These are phyloP conservation scores for Mortierella sp. DNA, from an alignment of 371 early-diverging fungal species.

Conservation along the genomic window DNA sequence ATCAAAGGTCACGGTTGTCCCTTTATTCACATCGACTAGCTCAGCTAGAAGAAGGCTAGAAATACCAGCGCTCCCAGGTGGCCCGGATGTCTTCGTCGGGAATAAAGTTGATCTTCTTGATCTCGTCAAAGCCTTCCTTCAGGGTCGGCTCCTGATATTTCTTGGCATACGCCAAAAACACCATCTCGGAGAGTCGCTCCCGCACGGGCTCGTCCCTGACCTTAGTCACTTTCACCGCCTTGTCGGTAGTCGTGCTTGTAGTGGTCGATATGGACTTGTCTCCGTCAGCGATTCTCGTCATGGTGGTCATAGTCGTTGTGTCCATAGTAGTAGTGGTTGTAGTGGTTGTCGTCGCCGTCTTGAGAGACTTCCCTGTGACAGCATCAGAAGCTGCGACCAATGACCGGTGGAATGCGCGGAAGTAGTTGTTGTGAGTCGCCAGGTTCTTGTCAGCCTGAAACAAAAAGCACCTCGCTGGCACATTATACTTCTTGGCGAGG, in stretches of 20 bases:
- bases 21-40: background rate
- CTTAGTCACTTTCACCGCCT: slow-evolving; percentile 21
- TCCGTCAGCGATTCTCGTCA: background rate
- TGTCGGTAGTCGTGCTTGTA: slow-evolving; percentile 1
- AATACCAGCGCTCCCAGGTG: slow-evolving; percentile 54
- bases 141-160: slow-evolving; percentile 66
- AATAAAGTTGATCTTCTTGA: slow-evolving; percentile 74
- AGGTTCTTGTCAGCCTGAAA: slow-evolving; percentile 74
- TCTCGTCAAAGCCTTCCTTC: slow-evolving; percentile 75
- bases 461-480: slow-evolving; percentile 77
- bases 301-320: slow-evolving; percentile 10
- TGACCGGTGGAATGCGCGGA: slow-evolving; percentile 63
- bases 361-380: slow-evolving; percentile 12
- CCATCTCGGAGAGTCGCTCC: slow-evolving; percentile 68
- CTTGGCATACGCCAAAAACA: slow-evolving; percentile 65
- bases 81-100: slow-evolving; percentile 63
- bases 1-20: background rate
- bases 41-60: slow-evolving; percentile 4
- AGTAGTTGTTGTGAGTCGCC: slow-evolving; percentile 85
- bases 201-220: slow-evolving; percentile 49
- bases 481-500: slow-evolving; percentile 69
- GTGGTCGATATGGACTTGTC: slow-evolving; percentile 13
- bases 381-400: slow-evolving; percentile 27
- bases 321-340: slow-evolving; percentile 5
- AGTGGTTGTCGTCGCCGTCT: background rate